Base-by-base conservation (phyloP, 108 stramenopile species). In the Conticribra guillardii region DNA sequence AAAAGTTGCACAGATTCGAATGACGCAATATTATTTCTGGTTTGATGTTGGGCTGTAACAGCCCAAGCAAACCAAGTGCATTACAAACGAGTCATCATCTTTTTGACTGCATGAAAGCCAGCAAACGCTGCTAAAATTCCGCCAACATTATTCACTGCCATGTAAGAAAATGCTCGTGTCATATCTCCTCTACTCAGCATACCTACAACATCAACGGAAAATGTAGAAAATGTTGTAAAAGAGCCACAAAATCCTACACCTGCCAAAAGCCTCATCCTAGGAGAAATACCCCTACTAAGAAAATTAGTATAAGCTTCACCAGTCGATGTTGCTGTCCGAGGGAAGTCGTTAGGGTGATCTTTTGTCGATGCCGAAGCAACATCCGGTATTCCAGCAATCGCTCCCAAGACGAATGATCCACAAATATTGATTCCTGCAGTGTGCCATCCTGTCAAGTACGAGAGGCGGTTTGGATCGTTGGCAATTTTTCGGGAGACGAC, bases 201-300 rank as follows among this genome's bases (percentile, higher is more conserved):
- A 3, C 60, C 74, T 7, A 88, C 78, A 17, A 92, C 84, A 69
- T 92, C 91, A 1, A 86, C 84, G 26, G 85, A 82, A 72, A 79
- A 92, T 9, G 91, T 92, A 0, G 74, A 78, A 73, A 92, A 92
- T 4, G 91, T 92, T 4, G 91, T 92, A 73, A 87, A 92, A 21
- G 81, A 75, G 2, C 91, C 86, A 79, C 89, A 90, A 48, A 87
- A 86, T 37, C 91, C 91, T 17, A 89, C 88, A 4, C 85, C 88
- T 2, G 87, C 24, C 71, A 87, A 70, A 4, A 89, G 59, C 55
- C 86, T 92, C n/a, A 73, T 53, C 16, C 87, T 68, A 18, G 87
- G 87, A 4, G 83, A 74, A 30, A 91, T 56, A 15, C 84, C 87
- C 16, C 57, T 37, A 21, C 73, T 49, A 17, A 46, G 52, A 50